phyloP scores from a whole-genome alignment of 1,284 basidiomycete genomes.

The Sutorius eximius region DNA sequence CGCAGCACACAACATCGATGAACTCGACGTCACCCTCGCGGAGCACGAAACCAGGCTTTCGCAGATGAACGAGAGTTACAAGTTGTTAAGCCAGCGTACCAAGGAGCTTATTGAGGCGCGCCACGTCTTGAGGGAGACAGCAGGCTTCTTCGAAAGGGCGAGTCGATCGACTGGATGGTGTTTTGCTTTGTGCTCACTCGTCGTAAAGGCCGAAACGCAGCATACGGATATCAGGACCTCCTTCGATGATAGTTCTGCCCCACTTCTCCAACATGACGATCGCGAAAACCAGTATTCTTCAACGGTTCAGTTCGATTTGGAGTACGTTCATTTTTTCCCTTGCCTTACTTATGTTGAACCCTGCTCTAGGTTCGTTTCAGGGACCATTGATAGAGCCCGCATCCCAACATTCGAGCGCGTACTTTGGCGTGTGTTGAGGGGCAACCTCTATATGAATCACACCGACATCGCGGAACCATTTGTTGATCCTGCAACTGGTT shows the following conservation, averaged over 20 bases:
- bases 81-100: conserved; percentile 83
- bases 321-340: conserved; percentile 48
- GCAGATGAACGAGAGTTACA: conserved; percentile 95
- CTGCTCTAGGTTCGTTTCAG: conserved; percentile 80
- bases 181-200: conserved; percentile 5
- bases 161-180: conserved; percentile 23
- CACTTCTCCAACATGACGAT: conserved; percentile 90
- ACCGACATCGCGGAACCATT: conserved; percentile 95
- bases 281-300: conserved; percentile 66
- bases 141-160: conserved; percentile 92
- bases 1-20: conserved; percentile 91
- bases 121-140: conserved; percentile 93
- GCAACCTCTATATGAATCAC: conserved; percentile 99
- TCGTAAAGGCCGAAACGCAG: conserved; percentile 71
- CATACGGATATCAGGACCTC: conserved; percentile 82
- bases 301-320: conserved; percentile 78
- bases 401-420: conserved; percentile 96
- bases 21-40: conserved; percentile 84
- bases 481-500: conserved; percentile 79
- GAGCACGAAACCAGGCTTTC: conserved; percentile 86
- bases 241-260: conserved; percentile 91
- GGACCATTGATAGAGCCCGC: conserved; percentile 92
- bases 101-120: conserved; percentile 91
- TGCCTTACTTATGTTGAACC: conserved; percentile 2
- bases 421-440: conserved; percentile 96